Percentiles rank a stretch among this genome's conserved stretches.
phyloP scores from a whole-genome alignment of 192 early-diverging fungal genomes.

The Entomortierella chlamydospora region DNA sequence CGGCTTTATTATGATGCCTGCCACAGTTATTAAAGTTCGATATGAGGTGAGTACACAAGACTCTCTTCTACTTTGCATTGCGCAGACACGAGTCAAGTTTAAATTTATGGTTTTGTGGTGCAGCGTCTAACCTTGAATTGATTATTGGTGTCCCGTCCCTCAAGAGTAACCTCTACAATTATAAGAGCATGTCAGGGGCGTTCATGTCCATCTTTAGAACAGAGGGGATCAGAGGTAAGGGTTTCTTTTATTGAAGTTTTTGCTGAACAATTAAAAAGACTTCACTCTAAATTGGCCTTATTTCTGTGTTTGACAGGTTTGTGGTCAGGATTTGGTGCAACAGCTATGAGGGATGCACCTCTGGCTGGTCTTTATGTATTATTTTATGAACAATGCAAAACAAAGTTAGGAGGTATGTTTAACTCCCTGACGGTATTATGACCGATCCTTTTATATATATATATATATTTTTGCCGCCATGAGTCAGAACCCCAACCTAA shows the following conservation, averaged over 20 bases:
- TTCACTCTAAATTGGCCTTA: background rate
- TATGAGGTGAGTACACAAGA: constrained; percentile 74
- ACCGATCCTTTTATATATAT: too few relatives aligned
- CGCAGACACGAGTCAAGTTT: background rate
- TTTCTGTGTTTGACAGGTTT: constrained; percentile 61
- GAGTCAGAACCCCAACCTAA: too few relatives aligned
- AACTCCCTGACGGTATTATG: too few relatives aligned
- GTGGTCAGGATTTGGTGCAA: constrained; percentile 89
- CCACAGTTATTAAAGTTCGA: constrained; percentile 92
- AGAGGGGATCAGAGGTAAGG: constrained; percentile 73
- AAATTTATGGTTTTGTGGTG: constrained; percentile 2
- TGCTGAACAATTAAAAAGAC: too few relatives aligned
- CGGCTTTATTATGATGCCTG: constrained; percentile 93
- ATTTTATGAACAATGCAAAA: constrained; percentile 87
- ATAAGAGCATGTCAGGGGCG: constrained; percentile 77
- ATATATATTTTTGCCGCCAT: too few relatives aligned
- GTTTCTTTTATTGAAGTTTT: background rate
- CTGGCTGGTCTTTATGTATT: constrained; percentile 91
- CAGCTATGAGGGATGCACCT: constrained; percentile 90
- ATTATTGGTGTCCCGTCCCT: background rate
- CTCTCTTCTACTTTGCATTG: background rate
- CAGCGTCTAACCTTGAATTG: background rate
- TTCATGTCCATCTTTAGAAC: constrained; percentile 72
- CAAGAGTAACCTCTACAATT: constrained; percentile 87
- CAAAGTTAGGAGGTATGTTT: constrained; percentile 53